Percentiles rank a stretch among this genome's conserved stretches.
phyloP scores from a whole-genome alignment of 75 land plant species.

The Cryptomeria japonica region DNA sequence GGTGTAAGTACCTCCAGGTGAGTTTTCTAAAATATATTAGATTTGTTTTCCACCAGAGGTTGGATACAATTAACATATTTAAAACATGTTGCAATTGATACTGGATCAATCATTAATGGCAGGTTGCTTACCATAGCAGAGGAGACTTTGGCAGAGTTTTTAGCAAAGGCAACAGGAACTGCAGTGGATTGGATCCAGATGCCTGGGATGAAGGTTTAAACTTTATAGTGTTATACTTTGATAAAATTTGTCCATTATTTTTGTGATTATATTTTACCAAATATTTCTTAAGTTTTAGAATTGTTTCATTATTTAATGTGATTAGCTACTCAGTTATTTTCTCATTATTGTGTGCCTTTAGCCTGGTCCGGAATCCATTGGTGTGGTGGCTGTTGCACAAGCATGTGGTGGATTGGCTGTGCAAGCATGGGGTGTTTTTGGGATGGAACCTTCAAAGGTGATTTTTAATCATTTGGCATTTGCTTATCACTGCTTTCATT shows the following conservation, averaged over 20 bases:
- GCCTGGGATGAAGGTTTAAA: constrained; percentile 57
- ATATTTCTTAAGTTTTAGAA: background rate
- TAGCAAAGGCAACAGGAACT: constrained; percentile 51
- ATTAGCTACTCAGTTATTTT: constrained; percentile 1
- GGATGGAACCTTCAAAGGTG: constrained; percentile 38
- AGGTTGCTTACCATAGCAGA: constrained; percentile 39
- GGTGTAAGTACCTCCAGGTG: constrained; percentile 38
- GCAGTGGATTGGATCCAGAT: constrained; percentile 56
- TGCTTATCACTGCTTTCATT: background rate
- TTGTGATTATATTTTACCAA: background rate
- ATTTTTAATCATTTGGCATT: background rate
- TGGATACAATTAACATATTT: background rate
- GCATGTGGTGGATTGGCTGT: constrained; percentile 46
- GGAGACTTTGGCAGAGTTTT: constrained; percentile 42
- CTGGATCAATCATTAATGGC: background rate
- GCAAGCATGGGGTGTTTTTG: constrained; percentile 48
- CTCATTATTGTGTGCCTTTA: constrained; percentile 6
- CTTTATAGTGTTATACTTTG: background rate
- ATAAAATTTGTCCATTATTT: background rate
- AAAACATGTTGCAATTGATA: background rate
- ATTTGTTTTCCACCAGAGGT: background rate
- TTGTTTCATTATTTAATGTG: background rate
- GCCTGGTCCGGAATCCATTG: constrained; percentile 63
- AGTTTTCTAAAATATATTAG: constrained; percentile 12
- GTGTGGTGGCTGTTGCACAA: constrained; percentile 39